Evolutionary conservation across 495 filamentous ascomycete genomes (phyloP), one percentile per base, ranked within the genome.

Genomic region (Immersiella caudata): DNA sequence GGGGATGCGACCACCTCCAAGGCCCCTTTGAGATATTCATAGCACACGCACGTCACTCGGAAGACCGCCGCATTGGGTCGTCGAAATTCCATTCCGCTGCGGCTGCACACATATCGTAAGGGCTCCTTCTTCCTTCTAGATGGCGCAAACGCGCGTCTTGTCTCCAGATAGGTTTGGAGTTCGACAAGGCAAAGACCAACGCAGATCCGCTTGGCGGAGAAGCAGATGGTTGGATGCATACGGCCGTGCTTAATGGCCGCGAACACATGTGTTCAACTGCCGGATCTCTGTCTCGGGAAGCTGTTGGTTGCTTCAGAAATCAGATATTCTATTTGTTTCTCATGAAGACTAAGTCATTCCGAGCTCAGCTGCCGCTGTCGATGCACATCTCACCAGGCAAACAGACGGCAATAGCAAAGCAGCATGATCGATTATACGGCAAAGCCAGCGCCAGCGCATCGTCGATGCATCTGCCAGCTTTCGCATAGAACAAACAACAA

Each of bases 1-100:
- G 49, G 49, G 61, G 46, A 52, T 63, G 59, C 59, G 35, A 40
- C 59, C 33, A 11, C 59, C 27, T 46, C 18, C 1, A 21, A 46
- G 24, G 21, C 56, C 24, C 3, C 56, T 20, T 59, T 33, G 14
- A 27, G 56, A 59, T 59, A 59, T 59, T 59, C 56, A 59, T 59
- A 59, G 56, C 52, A 55, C 52, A 26, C 20, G 25, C 52, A 46
- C 11, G 16, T 46, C 40, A 46, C 16, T 46, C 40, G 40, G 40
- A 46, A 18, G 40, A 46, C 40, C 40, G 16, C 40, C 20, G 24
- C 8, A 24, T 55, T 26, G 24, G 24, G 52, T 22, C 52, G 52
- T 55, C 24, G 3, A 55, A 20, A 55, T 55, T 55, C 52, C 52
- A 55, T 46, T 46, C 40, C 40, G 9, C 40, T 46, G 40, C 40